Evolutionary conservation across 352 stramenopile species (phyloP), one percentile per base, ranked within the genome.

Genomic region (Phytophthora palmivora): DNA sequence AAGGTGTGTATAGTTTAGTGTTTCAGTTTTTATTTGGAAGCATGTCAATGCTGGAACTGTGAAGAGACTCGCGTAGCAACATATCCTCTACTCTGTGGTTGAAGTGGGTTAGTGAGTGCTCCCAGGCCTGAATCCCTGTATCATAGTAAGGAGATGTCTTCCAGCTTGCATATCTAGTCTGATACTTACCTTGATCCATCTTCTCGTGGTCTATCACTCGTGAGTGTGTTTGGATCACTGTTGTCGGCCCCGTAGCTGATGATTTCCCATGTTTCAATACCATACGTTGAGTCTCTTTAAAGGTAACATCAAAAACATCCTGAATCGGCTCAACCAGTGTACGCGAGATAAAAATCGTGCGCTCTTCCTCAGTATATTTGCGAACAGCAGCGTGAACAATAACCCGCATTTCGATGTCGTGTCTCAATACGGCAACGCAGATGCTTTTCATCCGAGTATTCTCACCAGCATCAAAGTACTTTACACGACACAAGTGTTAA

Each of bases 361-460:
- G 59, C 19, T 63, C 39, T 26, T 52, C 6, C 22, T 68, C 52
- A 2, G 58, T 38, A 18, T 63, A 68, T 32, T 53, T 68, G 14
- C 42, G 58, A 38, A 37, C 28, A 2, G 37, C 51, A 1, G 30
- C 33, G 34, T 46, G 50, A 2, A 41, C 14, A 9, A 45, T 30
- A 11, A 56, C n/a, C 3, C 12, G 36, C 16, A 46, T 26, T 1
- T n/a, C 19, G 0, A 51, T 18, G 6, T 10, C 36, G 2, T 39
- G n/a, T 14, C 22, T 18, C 4, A 18, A 19, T 8, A 19, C n/a
- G 4, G 3, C 5, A 7, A 51, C 6, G n/a, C 50, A 56, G 12
- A 51, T 11, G 26, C 19, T 41, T 32, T 51, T 56, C 59, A 67
- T 16, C 11, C 44, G 59, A 1, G 59, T 67, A 4, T 45, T 56